phyloP scores from a whole-genome alignment of 2,329 filamentous ascomycete species.

The Stachybotrys echinatus region DNA sequence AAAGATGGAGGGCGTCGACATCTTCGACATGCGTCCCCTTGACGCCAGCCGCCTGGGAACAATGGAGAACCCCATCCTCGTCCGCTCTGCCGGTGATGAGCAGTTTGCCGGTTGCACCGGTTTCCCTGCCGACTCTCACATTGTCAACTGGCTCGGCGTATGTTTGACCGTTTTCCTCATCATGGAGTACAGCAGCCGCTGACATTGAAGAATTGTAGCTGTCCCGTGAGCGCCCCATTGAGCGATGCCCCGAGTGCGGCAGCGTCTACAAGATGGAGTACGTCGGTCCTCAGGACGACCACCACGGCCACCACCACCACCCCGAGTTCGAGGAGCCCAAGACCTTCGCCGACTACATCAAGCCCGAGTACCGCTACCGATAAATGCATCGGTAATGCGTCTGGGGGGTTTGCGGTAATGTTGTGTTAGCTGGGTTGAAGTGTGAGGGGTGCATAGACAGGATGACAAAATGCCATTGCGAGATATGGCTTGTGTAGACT shows the following conservation, averaged over 20 bases:
- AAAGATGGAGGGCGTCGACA: conserved; percentile 97
- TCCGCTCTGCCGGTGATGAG: conserved; percentile 90
- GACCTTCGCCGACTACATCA: conserved; percentile 94
- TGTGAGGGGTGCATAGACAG: conserved; percentile 15
- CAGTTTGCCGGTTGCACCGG: conserved; percentile 97
- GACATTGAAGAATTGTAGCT: conserved; percentile 45
- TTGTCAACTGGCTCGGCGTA: conserved; percentile 86
- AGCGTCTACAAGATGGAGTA: conserved; percentile 98
- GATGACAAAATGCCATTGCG: conserved; percentile 12
- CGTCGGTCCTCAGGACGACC: conserved; percentile 75
- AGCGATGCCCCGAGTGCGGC: conserved; percentile 96
- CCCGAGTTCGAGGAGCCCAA: conserved; percentile 79
- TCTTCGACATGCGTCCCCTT: conserved; percentile 97
- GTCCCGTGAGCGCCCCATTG: conserved; percentile 81
- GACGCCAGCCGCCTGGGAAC: conserved; percentile 91
- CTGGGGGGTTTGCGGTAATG: conserved; percentile 1
- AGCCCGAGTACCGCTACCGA: conserved; percentile 84
- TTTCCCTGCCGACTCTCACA: conserved; percentile 85
- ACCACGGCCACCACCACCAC: conserved; percentile 47
- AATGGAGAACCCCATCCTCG: conserved; percentile 80
- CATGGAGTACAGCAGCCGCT: background rate
- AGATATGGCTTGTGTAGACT: conserved; percentile 33
- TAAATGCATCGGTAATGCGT: conserved; percentile 20
- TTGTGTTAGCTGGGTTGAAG: conserved; percentile 10
- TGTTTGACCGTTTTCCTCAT: conserved; percentile 27